phyloP scores from a whole-genome alignment of 2,329 filamentous ascomycete species.

The Alternaria postmessia region DNA sequence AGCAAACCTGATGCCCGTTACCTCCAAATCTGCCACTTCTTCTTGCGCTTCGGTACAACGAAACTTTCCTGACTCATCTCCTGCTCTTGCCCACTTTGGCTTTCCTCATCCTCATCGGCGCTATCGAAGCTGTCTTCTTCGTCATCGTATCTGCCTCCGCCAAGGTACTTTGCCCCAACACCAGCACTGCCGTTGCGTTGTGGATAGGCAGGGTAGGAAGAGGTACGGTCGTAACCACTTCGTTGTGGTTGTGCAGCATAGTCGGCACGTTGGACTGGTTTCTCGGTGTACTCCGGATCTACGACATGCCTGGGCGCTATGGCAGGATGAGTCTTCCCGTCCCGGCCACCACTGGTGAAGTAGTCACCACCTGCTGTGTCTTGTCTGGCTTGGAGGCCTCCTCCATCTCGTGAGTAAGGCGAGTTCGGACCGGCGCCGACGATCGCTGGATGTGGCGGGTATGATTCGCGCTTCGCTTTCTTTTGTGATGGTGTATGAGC shows the following conservation, averaged over 20 bases:
- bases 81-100: constrained; percentile 41
- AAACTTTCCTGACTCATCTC: constrained; percentile 44
- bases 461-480: constrained; percentile 40
- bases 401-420: constrained; percentile 40
- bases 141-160: constrained; percentile 42
- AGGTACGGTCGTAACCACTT: constrained; percentile 32
- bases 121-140: constrained; percentile 40
- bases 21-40: constrained; percentile 50
- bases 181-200: constrained; percentile 34
- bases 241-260: constrained; percentile 30
- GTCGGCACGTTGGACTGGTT: constrained; percentile 24
- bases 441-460: constrained; percentile 49
- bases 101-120: constrained; percentile 30
- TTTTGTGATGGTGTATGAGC: constrained; percentile 35
- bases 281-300: constrained; percentile 18
- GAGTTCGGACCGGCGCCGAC: constrained; percentile 46
- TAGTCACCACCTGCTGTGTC: constrained; percentile 41
- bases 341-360: constrained; percentile 35
- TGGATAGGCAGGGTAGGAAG: constrained; percentile 32
- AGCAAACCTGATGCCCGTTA: constrained; percentile 5
- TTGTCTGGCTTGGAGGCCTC: constrained; percentile 40
- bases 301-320: constrained; percentile 14
- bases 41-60: constrained; percentile 50
- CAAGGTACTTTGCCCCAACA: constrained; percentile 42
- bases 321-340: constrained; percentile 20